These are phyloP conservation scores for Colletotrichum tropicicola DNA, from an alignment of 2,329 filamentous ascomycete species.

Conservation along the genomic window DNA sequence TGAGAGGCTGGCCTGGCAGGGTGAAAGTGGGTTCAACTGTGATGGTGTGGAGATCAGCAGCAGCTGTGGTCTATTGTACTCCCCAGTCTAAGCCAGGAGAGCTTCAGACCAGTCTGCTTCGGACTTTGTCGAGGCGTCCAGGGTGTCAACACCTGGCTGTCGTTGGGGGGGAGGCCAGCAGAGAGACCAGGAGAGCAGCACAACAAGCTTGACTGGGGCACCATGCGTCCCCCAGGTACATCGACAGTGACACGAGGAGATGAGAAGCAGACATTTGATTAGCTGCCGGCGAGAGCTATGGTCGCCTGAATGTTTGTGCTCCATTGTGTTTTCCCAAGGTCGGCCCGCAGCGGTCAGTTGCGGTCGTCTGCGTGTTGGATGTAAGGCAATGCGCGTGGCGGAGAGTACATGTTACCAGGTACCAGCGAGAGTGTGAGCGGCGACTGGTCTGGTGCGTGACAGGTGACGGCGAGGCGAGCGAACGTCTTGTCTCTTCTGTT, in stretches of 20 bases:
- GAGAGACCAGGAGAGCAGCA: background rate
- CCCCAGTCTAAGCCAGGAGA: background rate
- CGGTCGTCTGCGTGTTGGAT: constrained; percentile 2
- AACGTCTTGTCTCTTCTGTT: background rate
- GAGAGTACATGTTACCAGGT: constrained; percentile 3
- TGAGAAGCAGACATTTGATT: constrained; percentile 20
- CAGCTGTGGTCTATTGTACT: constrained; percentile 24
- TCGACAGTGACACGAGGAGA: constrained; percentile 13
- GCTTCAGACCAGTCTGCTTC: background rate
- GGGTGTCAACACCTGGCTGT: background rate
- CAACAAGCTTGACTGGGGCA: constrained; percentile 8
- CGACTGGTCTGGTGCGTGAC: background rate
- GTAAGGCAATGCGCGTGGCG: background rate
- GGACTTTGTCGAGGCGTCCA: constrained; percentile 5
- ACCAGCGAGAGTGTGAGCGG: constrained; percentile 16
- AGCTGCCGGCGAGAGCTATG: constrained; percentile 23
- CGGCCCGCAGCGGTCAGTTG: constrained; percentile 16
- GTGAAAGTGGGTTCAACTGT: constrained; percentile 12
- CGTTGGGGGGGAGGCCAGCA: background rate
- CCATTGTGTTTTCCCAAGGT: constrained; percentile 6
- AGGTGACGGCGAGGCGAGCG: background rate
- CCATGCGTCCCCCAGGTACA: background rate
- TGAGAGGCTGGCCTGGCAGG: constrained; percentile 7
- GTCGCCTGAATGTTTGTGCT: constrained; percentile 21
- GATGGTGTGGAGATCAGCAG: constrained; percentile 22